These are phyloP conservation scores for Trypanosoma brucei DNA, from an alignment of 208 protist genomes.

Conservation along the genomic window DNA sequence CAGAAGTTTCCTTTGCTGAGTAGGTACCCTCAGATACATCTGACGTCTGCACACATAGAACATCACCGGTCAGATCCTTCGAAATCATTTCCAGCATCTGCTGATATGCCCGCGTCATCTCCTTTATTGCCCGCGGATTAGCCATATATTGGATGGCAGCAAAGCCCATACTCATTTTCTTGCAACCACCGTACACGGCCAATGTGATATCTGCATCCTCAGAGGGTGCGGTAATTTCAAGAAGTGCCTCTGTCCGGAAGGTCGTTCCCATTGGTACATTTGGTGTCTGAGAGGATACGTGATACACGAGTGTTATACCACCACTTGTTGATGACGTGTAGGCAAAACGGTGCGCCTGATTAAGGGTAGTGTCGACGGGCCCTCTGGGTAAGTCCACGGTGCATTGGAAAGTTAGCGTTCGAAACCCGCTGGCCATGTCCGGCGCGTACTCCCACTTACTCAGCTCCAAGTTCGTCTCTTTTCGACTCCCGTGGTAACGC, in stretches of 20 bases:
- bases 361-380: constrained; percentile 54
- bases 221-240: constrained; percentile 59
- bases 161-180: constrained; percentile 71
- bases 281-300: constrained; percentile 83
- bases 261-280: constrained; percentile 54
- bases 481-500: constrained; percentile 65
- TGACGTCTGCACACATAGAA: constrained; percentile 12
- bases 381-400: constrained; percentile 61
- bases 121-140: constrained; percentile 52
- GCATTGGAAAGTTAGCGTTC: constrained; percentile 52
- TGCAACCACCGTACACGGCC: constrained; percentile 64
- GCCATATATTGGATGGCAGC: constrained; percentile 70
- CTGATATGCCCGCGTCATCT: constrained; percentile 76
- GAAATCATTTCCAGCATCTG: constrained; percentile 75
- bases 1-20: constrained; percentile 3
- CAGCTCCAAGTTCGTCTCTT: constrained; percentile 57
- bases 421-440: constrained; percentile 74
- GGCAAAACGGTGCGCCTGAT: constrained; percentile 77
- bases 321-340: constrained; percentile 41
- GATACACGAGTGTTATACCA: constrained; percentile 54
- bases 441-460: constrained; percentile 59
- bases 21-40: constrained; percentile 1
- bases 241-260: constrained; percentile 74
- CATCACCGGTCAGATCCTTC: constrained; percentile 41
- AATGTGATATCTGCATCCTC: constrained; percentile 52